These are phyloP conservation scores for Pisolithus marmoratus DNA, from an alignment of 768 basidiomycete species.

Conservation along the genomic window DNA sequence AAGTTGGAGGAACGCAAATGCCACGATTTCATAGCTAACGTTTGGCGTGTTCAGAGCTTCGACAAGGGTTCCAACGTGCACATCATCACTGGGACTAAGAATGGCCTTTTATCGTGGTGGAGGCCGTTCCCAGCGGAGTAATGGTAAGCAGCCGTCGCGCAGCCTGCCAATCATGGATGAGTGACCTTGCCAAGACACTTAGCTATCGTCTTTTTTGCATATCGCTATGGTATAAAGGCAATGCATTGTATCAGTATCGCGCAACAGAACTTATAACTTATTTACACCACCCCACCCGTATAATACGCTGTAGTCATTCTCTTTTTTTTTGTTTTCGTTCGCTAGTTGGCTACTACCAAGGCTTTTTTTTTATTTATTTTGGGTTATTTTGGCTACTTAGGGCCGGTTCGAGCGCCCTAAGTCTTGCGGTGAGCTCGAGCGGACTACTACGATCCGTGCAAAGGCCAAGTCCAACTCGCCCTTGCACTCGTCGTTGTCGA, in stretches of 20 bases:
- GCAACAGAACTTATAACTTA: conserved; percentile 19
- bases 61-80: conserved; percentile 36
- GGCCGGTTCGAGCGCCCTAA: conserved; percentile 25
- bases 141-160: conserved; percentile 21
- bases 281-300: conserved; percentile 18
- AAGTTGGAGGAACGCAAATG: conserved; percentile 6
- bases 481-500: conserved; percentile 25
- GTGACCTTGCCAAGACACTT: conserved; percentile 12
- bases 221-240: conserved; percentile 17
- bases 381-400: conserved; percentile 29
- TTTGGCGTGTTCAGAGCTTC: conserved; percentile 34
- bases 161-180: conserved; percentile 2
- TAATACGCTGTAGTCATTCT: neutral
- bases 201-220: conserved; percentile 26
- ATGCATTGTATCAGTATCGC: conserved; percentile 30
- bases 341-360: neutral
- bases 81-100: conserved; percentile 53
- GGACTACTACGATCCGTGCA: conserved; percentile 21
- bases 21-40: conserved; percentile 23
- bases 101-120: conserved; percentile 58
- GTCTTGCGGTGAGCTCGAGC: conserved; percentile 11
- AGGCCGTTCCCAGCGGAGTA: conserved; percentile 25
- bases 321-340: neutral
- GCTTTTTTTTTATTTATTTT: conserved; percentile 8
- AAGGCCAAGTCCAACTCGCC: conserved; percentile 21